A percentile compares a stretch with the other conserved stretches of the same genome.
phyloP scores from a whole-genome alignment of 495 filamentous ascomycete genomes.

The Margaritispora aquatica region DNA sequence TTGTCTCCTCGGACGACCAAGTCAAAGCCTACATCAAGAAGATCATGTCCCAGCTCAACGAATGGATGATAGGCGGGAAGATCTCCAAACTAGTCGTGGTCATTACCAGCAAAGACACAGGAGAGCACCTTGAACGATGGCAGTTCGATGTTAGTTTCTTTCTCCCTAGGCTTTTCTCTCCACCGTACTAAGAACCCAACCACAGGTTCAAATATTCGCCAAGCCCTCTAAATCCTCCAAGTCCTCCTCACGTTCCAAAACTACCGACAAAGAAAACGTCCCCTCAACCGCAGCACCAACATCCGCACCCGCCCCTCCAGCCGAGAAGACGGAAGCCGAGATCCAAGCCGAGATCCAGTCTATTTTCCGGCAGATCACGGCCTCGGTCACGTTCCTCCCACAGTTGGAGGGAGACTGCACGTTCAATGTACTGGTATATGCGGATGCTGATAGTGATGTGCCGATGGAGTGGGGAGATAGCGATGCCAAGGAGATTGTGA shows the following conservation, averaged over 20 bases:
- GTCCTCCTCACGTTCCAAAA: conserved; percentile 17
- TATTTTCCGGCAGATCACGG: conserved; percentile 96
- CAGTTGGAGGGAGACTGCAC: conserved; percentile 91
- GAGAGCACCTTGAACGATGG: conserved; percentile 94
- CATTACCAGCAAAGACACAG: conserved; percentile 91
- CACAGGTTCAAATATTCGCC: conserved; percentile 62
- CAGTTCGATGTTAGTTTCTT: conserved; percentile 76
- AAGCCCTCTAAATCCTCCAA: conserved; percentile 46
- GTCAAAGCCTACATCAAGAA: conserved; percentile 99
- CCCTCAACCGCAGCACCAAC: not conserved
- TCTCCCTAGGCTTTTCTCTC: not conserved
- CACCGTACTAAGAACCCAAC: conserved; percentile 1
- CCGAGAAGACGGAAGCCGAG: conserved; percentile 83
- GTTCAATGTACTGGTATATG: conserved; percentile 97
- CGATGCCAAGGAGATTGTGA: conserved; percentile 94
- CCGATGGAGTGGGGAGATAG: conserved; percentile 98
- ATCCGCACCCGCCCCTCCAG: conserved; percentile 21
- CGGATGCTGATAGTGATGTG: conserved; percentile 92
- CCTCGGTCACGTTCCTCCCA: conserved; percentile 93
- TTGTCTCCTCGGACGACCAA: conserved; percentile 90
- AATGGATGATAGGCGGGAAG: conserved; percentile 94
- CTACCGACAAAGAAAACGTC: conserved; percentile 57
- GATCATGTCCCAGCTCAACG: conserved; percentile 93
- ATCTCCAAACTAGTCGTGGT: conserved; percentile 95
- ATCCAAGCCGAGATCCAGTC: conserved; percentile 93